A percentile compares a stretch with the other conserved stretches of the same genome.
These are phyloP conservation scores for Diaporthe aspalathi DNA, from an alignment of 2,329 filamentous ascomycete genomes.

Conservation along the genomic window DNA sequence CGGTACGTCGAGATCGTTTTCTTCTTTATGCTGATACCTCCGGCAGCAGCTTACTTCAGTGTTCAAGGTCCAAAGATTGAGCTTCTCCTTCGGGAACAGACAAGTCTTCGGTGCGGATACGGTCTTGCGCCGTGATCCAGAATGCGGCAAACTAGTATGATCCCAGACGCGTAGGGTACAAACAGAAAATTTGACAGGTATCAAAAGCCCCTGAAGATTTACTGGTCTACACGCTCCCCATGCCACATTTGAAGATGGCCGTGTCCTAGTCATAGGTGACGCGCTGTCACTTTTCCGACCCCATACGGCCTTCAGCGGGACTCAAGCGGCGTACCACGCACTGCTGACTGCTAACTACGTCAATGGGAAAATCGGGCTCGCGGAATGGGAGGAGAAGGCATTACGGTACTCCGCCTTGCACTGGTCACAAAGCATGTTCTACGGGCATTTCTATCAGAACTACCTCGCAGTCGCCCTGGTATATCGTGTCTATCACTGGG, in stretches of 20 bases:
- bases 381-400: not conserved
- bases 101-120: no score
- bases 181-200: no score
- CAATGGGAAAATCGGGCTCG: not conserved
- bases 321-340: not conserved
- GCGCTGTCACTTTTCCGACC: not conserved
- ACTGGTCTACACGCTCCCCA: no score
- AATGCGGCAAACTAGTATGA: no score
- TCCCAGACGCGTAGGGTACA: no score
- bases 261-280: not conserved
- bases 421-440: not conserved
- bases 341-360: not conserved
- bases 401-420: not conserved
- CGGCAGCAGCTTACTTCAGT: no score
- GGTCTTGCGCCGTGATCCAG: no score
- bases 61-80: no score
- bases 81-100: no score
- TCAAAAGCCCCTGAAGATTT: no score
- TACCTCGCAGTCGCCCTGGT: not conserved
- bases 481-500: not conserved
- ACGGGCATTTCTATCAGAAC: not conserved
- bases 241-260: slow-evolving; percentile 1
- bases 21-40: no score
- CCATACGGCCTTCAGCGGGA: not conserved
- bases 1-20: no score